Percentiles rank a stretch among this genome's conserved stretches.
phyloP scores from a whole-genome alignment of 1,139 yeast genomes.

The Meyerozyma guilliermondii region DNA sequence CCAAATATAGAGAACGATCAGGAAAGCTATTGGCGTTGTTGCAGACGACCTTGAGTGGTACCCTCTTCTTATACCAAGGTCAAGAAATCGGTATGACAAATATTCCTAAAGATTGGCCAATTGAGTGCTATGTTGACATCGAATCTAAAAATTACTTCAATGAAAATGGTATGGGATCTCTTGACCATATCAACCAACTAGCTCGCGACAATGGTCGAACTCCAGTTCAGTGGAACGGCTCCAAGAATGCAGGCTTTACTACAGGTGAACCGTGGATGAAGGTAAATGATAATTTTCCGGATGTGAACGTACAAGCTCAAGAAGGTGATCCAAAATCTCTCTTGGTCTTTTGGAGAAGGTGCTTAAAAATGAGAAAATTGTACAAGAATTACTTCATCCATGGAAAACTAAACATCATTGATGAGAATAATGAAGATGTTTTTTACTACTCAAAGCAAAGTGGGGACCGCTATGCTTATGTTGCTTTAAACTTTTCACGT shows the following conservation, averaged over 20 bases:
- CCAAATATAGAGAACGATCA: constrained; percentile 9
- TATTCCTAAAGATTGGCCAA: constrained; percentile 9
- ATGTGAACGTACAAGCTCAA: constrained; percentile 10
- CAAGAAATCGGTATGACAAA: constrained; percentile 14
- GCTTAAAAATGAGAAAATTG: constrained; percentile 8
- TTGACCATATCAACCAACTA: constrained; percentile 10
- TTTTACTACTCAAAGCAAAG: constrained; percentile 7
- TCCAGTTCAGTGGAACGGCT: constrained; percentile 13
- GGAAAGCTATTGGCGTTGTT: constrained; percentile 13
- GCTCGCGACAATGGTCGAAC: constrained; percentile 13
- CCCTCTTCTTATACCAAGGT: constrained; percentile 13
- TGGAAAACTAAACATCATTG: constrained; percentile 10
- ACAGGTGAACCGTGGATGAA: constrained; percentile 13
- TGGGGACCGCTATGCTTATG: constrained; percentile 6
- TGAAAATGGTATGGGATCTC: constrained; percentile 2
- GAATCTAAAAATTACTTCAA: constrained; percentile 11
- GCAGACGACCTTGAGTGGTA: constrained; percentile 11
- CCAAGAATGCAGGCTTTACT: constrained; percentile 11
- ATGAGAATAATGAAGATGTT: constrained; percentile 9
- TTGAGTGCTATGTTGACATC: constrained; percentile 12
- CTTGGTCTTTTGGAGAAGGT: constrained; percentile 10
- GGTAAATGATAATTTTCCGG: constrained; percentile 10
- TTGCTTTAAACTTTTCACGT: constrained; percentile 9
- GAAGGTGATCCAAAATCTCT: constrained; percentile 10
- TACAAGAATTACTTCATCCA: constrained; percentile 10